These are phyloP conservation scores for Alternaria infectoria DNA, from an alignment of 2,329 filamentous ascomycete genomes.

Conservation along the genomic window DNA sequence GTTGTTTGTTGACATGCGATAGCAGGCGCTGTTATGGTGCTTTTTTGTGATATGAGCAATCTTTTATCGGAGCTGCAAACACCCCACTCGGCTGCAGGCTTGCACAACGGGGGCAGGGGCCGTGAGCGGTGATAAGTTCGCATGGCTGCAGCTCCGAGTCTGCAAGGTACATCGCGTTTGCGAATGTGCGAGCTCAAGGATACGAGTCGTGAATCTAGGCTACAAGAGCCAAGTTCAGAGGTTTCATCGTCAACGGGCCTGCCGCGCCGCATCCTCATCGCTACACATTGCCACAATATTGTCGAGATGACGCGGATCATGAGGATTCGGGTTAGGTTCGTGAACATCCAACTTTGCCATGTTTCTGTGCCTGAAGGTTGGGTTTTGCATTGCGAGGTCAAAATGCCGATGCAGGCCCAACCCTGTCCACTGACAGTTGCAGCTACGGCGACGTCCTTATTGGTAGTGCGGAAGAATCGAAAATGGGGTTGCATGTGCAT, in stretches of 20 bases:
- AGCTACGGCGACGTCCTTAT: slow-evolving; percentile 29
- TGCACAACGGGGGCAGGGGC: slow-evolving; percentile 12
- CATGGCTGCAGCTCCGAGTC: slow-evolving; percentile 13
- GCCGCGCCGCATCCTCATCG: slow-evolving; percentile 1
- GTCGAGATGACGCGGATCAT: neutral
- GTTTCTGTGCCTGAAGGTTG: neutral
- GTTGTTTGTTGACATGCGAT: neutral
- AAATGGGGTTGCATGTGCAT: slow-evolving; percentile 27
- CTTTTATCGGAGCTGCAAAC: slow-evolving; percentile 1
- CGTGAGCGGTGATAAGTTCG: slow-evolving; percentile 6
- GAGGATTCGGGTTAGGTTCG: neutral
- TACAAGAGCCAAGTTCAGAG: slow-evolving; percentile 13
- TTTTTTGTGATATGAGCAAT: slow-evolving; percentile 19
- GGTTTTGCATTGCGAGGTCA: slow-evolving; percentile 13
- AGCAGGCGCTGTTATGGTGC: slow-evolving; percentile 1
- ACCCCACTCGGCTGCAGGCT: slow-evolving; percentile 6
- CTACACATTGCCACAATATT: neutral
- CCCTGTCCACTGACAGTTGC: slow-evolving; percentile 13
- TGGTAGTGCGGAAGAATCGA: slow-evolving; percentile 31
- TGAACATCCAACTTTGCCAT: neutral
- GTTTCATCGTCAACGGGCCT: slow-evolving; percentile 8
- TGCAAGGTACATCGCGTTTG: slow-evolving; percentile 23
- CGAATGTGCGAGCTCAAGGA: slow-evolving; percentile 16
- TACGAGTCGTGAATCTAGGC: slow-evolving; percentile 14
- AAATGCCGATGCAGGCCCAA: slow-evolving; percentile 14